A percentile compares a stretch with the other conserved stretches of the same genome.
Evolutionary conservation across 2,329 filamentous ascomycete genomes (phyloP).

Genomic region (Verticillium isaacii): DNA sequence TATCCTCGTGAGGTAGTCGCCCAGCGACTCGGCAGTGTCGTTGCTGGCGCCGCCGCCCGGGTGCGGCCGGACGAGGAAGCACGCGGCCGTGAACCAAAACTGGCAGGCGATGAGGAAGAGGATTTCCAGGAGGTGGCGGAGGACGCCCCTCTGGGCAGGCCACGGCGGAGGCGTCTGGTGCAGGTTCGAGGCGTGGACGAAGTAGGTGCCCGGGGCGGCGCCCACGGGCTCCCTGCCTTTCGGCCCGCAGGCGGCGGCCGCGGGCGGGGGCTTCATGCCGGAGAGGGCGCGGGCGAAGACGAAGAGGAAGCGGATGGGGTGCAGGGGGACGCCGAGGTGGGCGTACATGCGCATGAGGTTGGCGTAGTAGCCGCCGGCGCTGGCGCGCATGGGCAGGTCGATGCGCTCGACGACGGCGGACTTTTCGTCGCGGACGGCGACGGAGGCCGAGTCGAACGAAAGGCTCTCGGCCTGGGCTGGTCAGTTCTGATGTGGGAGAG

Average conservation of each 20-base stretch:
- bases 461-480: slow-evolving; percentile 22
- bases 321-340: slow-evolving; percentile 44
- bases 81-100: slow-evolving; percentile 48
- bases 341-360: slow-evolving; percentile 54
- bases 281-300: slow-evolving; percentile 35
- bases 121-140: slow-evolving; percentile 37
- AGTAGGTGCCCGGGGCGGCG: slow-evolving; percentile 32
- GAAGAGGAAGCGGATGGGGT: slow-evolving; percentile 47
- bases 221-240: slow-evolving; percentile 8
- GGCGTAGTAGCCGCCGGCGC: slow-evolving; percentile 42
- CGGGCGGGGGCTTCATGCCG: not conserved
- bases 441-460: slow-evolving; percentile 32
- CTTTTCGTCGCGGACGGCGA: slow-evolving; percentile 25
- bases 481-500: not conserved
- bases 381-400: slow-evolving; percentile 33
- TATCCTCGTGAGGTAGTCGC: slow-evolving; percentile 45
- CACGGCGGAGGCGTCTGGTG: slow-evolving; percentile 41
- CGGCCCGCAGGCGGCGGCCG: not conserved
- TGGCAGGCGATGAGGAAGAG: slow-evolving; percentile 43
- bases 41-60: not conserved
- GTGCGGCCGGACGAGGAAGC: slow-evolving; percentile 38
- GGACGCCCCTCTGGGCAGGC: slow-evolving; percentile 28
- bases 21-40: slow-evolving; percentile 36
- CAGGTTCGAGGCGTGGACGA: slow-evolving; percentile 49
- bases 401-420: slow-evolving; percentile 26